These are phyloP conservation scores for Phtheirospermum japonicum DNA, from an alignment of 257 asterid genomes.

Conservation along the genomic window DNA sequence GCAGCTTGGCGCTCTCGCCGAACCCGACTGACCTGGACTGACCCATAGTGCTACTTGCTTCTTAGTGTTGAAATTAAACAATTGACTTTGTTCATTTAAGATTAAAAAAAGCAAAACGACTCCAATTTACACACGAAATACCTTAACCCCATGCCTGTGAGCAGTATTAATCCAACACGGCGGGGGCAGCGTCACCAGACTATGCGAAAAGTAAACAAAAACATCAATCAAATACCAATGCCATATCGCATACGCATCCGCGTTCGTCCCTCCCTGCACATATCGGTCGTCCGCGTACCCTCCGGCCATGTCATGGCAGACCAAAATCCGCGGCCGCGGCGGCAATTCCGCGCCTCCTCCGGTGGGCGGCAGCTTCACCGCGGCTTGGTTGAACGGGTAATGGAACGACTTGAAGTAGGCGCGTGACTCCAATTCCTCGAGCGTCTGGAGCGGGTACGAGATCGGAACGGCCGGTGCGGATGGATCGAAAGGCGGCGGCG, in stretches of 20 bases:
- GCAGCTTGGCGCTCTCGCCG: no score
- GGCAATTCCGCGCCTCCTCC: constrained; percentile 36
- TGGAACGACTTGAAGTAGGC: constrained; percentile 79
- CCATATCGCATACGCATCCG: constrained; percentile 79
- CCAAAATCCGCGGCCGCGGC: constrained; percentile 63
- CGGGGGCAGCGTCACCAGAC: constrained; percentile 87
- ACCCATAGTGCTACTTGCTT: no score
- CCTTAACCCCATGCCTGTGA: constrained; percentile 93
- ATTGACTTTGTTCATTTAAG: no score
- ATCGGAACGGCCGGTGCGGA: constrained; percentile 56
- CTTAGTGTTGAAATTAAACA: no score
- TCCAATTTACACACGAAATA: constrained; percentile 7
- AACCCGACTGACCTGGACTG: no score
- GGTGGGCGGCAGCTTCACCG: constrained; percentile 43
- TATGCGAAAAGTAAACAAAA: constrained; percentile 84
- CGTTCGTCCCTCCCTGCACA: constrained; percentile 78
- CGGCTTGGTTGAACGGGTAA: constrained; percentile 57
- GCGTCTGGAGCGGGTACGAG: constrained; percentile 77
- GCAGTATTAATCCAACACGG: constrained; percentile 90
- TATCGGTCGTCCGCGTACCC: constrained; percentile 79
- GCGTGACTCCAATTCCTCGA: constrained; percentile 75
- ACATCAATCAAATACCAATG: constrained; percentile 97
- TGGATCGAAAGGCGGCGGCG: constrained; percentile 69
- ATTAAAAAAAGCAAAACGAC: not conserved
- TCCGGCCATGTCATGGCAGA: constrained; percentile 91